Conservation (phyloP, 2,329 filamentous ascomycete species). For the Ilyonectria robusta region DNA sequence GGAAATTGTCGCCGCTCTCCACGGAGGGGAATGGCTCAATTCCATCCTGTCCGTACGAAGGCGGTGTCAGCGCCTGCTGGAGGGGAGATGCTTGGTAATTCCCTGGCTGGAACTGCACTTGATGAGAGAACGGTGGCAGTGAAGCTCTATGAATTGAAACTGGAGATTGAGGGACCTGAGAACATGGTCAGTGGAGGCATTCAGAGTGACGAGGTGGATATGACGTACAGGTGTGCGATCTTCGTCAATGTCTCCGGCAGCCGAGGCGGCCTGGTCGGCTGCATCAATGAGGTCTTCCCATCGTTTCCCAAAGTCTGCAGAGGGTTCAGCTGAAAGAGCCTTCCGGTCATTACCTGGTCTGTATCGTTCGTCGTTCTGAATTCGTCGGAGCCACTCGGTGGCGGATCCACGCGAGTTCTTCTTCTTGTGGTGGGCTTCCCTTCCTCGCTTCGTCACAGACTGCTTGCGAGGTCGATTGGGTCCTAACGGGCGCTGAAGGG, state of each 20-base stretch:
- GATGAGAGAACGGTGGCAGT: conserved; percentile 70
- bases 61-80: conserved; percentile 91
- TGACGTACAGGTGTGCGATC: conserved; percentile 84
- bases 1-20: conserved; percentile 82
- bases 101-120: conserved; percentile 73
- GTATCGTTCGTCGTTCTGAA: conserved; percentile 75
- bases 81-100: conserved; percentile 91
- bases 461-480: conserved; percentile 84
- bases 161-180: conserved; percentile 75
- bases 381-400: conserved; percentile 73
- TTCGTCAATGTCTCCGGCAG: conserved; percentile 91
- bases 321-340: conserved; percentile 88
- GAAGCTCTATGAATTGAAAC: conserved; percentile 75
- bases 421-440: conserved; percentile 84
- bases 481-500: conserved; percentile 81
- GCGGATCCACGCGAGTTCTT: conserved; percentile 80
- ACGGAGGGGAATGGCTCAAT: conserved; percentile 91
- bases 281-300: conserved; percentile 98
- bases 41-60: conserved; percentile 75
- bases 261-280: conserved; percentile 79
- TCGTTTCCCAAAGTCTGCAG: conserved; percentile 85
- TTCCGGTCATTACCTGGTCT: conserved; percentile 81
- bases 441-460: conserved; percentile 84
- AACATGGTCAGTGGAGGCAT: conserved; percentile 41
- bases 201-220: not conserved